Base-by-base conservation (phyloP, 192 early-diverging fungal species). In the Phlyctochytrium arcticum region DNA sequence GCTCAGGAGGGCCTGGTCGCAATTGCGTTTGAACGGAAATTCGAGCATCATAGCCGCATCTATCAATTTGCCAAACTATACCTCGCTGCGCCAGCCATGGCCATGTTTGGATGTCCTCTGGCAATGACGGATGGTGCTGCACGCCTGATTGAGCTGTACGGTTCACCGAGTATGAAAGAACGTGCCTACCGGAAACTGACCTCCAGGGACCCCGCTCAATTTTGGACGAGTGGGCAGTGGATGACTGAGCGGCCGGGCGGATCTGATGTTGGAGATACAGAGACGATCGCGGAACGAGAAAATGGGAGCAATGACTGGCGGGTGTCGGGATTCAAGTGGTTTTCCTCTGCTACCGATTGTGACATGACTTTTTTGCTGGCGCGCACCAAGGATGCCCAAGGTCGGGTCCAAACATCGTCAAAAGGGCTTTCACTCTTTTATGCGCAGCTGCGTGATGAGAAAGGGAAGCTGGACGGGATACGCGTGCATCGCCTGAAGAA, bases 121-220 rank as follows among this genome's bases (percentile, higher is more conserved):
- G 80, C 86, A n/a, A 89, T 90, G 87, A 89, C 88, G 0, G 87
- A 90, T 69, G 87, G 88, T 30, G 83, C 83, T 23, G 80, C 83
- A n/a, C 77, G 83, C 46, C 71, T 89, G 1, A 57, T 89, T 54
- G 86, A 86, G 33, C 51, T 86, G n/a, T 29, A 72, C 21, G 83
- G 84, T 6, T 73, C 72, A 23, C 54, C 69, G 24, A 77, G 83
- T 7, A 65, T 87, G 75, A 86, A 83, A 48, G 57, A 69, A 5
- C 60, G 68, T 26, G 75, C 75, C 5, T 79, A 58, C 30, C 24
- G 48, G 23, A 66, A 73, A 26, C 60, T 88, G 12, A 81, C 69
- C 26, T 42, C 67, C 0, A 82, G 87, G 9, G 87, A 90, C 51
- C 87, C 88, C 7, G 64, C 57, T 2, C 47, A 54, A n/a, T 86